Conservation (phyloP, 129 eudicot species). For the Flaveria bidentis region DNA sequence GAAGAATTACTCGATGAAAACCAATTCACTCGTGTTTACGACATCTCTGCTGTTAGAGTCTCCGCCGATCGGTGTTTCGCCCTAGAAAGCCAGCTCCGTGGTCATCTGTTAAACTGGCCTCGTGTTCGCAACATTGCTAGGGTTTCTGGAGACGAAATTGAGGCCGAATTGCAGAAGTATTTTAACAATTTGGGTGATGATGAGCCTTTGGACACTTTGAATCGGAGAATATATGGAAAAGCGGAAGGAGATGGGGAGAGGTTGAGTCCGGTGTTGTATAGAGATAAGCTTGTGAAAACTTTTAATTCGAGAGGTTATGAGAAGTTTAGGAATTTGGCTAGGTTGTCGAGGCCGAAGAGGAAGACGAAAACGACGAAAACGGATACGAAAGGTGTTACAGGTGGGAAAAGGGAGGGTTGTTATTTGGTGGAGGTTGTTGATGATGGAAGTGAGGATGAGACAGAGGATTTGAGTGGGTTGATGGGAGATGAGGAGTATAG, state of each 20-base stretch:
- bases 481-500: conserved; percentile 56
- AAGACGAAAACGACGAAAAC: conserved; percentile 36
- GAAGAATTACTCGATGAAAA: conserved; percentile 42
- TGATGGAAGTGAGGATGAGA: conserved; percentile 29
- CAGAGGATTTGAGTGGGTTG: conserved; percentile 63
- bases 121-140: conserved; percentile 79
- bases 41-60: conserved; percentile 72
- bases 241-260: conserved; percentile 79
- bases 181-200: conserved; percentile 31
- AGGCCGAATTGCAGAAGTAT: conserved; percentile 39
- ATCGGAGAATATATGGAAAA: conserved; percentile 62
- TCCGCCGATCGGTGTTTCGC: conserved; percentile 63
- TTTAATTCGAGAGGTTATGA: conserved; percentile 64
- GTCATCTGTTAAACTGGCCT: conserved; percentile 92
- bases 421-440: conserved; percentile 47
- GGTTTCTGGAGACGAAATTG: conserved; percentile 86
- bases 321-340: conserved; percentile 80
- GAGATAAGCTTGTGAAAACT: conserved; percentile 62
- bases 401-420: conserved; percentile 36
- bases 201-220: conserved; percentile 32
- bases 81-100: conserved; percentile 72
- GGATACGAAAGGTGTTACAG: conserved; percentile 24
- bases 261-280: conserved; percentile 50
- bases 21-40: conserved; percentile 60
- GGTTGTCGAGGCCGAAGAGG: conserved; percentile 74